A percentile compares a stretch with the other conserved stretches of the same genome.
Conservation (phyloP, 2,329 filamentous ascomycete species). For the Exophiala aquamarina region DNA sequence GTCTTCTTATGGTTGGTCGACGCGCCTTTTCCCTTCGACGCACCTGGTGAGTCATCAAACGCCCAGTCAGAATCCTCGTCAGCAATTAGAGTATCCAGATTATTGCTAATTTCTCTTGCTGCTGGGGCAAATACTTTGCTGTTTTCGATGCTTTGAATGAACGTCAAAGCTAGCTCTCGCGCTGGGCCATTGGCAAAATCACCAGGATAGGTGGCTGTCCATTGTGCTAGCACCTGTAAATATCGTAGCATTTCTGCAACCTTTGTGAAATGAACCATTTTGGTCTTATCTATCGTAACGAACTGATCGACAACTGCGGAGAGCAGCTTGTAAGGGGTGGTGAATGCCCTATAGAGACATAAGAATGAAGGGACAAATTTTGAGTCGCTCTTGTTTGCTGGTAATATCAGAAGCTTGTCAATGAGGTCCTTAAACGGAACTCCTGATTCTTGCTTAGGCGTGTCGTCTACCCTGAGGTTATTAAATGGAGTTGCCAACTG, state of each 20-base stretch:
- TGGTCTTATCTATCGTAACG: conserved; percentile 71
- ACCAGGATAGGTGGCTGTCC: conserved; percentile 86
- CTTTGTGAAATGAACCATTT: conserved; percentile 71
- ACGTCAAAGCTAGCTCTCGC: conserved; percentile 68
- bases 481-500: conserved; percentile 5
- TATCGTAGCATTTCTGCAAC: conserved; percentile 80
- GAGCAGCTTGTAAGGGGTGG: conserved; percentile 75
- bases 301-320: conserved; percentile 65
- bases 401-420: conserved; percentile 78
- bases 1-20: conserved; percentile 14
- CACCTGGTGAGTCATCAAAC: conserved; percentile 63
- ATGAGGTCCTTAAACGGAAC: conserved; percentile 67
- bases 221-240: conserved; percentile 80
- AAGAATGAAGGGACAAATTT: conserved; percentile 90
- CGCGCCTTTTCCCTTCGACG: conserved; percentile 10
- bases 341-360: conserved; percentile 91
- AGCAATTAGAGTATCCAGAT: conserved; percentile 72
- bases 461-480: conserved; percentile 27
- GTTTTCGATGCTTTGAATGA: conserved; percentile 71
- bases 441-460: conserved; percentile 37
- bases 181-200: conserved; percentile 84
- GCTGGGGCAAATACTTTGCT: conserved; percentile 82
- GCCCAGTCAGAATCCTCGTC: conserved; percentile 95
- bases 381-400: conserved; percentile 80
- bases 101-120: conserved; percentile 76